These are phyloP conservation scores for Umbelopsis vinacea DNA, from an alignment of 192 early-diverging fungal species.

Conservation along the genomic window DNA sequence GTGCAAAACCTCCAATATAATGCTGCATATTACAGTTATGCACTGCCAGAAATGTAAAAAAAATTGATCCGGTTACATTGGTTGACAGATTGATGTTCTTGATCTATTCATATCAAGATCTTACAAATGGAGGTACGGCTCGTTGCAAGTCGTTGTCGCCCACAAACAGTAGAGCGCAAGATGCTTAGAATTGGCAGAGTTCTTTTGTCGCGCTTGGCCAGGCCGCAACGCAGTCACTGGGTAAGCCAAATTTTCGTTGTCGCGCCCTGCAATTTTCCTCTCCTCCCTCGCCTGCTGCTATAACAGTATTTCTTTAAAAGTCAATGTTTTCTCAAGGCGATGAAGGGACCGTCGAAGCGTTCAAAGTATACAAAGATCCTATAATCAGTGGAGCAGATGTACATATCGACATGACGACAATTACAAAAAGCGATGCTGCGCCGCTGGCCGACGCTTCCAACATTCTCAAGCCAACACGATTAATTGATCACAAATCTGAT, in stretches of 20 bases:
- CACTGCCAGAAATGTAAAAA: background rate
- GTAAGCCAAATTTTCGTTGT: too few species aligned
- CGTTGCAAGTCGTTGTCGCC: too few species aligned
- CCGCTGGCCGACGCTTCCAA: slow-evolving; percentile 11
- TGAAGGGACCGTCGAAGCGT: background rate
- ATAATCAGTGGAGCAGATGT: background rate
- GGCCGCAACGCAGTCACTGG: too few species aligned
- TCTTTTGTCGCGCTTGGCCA: too few species aligned
- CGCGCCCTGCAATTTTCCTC: background rate
- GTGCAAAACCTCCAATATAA: background rate
- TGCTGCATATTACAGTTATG: too few species aligned
- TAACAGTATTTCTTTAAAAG: background rate
- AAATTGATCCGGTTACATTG: too few species aligned
- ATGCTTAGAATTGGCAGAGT: too few species aligned
- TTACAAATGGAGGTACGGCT: too few species aligned
- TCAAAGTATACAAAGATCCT: slow-evolving; percentile 14
- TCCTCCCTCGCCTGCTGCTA: background rate
- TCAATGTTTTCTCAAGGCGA: slow-evolving; percentile 7
- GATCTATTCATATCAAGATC: too few species aligned
- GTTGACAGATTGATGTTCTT: background rate
- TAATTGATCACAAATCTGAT: background rate
- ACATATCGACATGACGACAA: background rate
- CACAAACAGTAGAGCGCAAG: too few species aligned
- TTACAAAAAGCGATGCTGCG: background rate
- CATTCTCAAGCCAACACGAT: background rate